Evolutionary conservation across 2,329 filamentous ascomycete species (phyloP).

Genomic region (Stemphylium lycopersici): DNA sequence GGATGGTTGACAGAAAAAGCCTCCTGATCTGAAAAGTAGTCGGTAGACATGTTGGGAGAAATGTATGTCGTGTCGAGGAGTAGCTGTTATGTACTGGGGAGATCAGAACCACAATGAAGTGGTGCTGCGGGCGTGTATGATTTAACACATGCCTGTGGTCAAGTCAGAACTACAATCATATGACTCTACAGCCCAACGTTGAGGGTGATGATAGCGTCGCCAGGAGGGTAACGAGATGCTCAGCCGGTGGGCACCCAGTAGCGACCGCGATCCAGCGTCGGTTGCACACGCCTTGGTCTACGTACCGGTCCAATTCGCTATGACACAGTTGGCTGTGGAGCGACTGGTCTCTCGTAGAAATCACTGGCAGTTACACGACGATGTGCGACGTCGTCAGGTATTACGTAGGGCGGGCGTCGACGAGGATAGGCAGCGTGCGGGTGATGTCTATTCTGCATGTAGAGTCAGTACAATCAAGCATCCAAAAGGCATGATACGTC

Average conservation of each 20-base stretch:
- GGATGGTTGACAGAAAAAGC: slow-evolving; percentile 50
- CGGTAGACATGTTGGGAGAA: slow-evolving; percentile 41
- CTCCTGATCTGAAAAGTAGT: slow-evolving; percentile 57
- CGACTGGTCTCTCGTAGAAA: background rate
- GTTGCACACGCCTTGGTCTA: background rate
- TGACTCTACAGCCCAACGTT: too few species aligned
- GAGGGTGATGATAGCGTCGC: too few species aligned
- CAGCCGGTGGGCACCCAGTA: background rate
- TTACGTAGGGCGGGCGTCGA: slow-evolving; percentile 6
- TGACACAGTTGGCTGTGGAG: background rate
- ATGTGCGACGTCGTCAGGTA: background rate
- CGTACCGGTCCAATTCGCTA: slow-evolving; percentile 13
- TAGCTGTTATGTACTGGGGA: background rate
- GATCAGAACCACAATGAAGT: slow-evolving; percentile 39
- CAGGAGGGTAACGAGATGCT: too few species aligned
- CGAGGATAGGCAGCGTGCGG: background rate
- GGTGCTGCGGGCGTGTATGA: slow-evolving; percentile 22
- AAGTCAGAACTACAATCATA: slow-evolving; percentile 12
- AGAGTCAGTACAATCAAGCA: slow-evolving; percentile 8
- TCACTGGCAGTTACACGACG: background rate
- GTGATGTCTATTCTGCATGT: background rate
- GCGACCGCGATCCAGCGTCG: background rate
- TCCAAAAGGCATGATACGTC: too few species aligned
- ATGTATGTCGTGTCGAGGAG: background rate
- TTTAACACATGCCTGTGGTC: slow-evolving; percentile 39